These are phyloP conservation scores for Thermochaetoides thermophila DNA, from an alignment of 495 filamentous ascomycete genomes.

Conservation along the genomic window DNA sequence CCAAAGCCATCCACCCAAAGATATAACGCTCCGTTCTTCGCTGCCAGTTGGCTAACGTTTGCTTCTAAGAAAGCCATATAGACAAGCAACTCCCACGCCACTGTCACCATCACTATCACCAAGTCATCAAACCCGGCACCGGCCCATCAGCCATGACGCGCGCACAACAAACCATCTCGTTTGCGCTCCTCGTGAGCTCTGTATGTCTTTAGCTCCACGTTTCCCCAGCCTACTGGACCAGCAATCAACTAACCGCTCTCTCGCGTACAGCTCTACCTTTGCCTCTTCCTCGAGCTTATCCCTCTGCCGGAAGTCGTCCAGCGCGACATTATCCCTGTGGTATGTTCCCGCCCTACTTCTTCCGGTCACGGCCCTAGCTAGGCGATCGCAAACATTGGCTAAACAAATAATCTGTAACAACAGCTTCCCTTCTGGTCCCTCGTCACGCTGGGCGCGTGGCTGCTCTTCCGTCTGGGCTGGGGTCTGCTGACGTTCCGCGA, in stretches of 20 bases:
- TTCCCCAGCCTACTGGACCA: neutral
- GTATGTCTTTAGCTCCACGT: conserved; percentile 32
- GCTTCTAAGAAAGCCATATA: too few relatives aligned
- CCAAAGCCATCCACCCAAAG: too few relatives aligned
- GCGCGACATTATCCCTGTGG: conserved; percentile 55
- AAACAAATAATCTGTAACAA: neutral
- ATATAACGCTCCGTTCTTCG: too few relatives aligned
- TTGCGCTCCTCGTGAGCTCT: conserved; percentile 73
- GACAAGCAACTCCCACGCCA: too few relatives aligned
- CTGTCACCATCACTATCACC: too few relatives aligned
- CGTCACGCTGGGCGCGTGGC: conserved; percentile 84
- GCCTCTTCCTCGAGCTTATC: conserved; percentile 68
- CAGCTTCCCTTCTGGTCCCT: conserved; percentile 87
- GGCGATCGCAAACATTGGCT: neutral
- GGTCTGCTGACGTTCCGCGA: conserved; percentile 94
- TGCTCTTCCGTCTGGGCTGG: conserved; percentile 79
- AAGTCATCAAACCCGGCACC: too few relatives aligned
- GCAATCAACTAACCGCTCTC: neutral
- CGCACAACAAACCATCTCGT: conserved; percentile 81
- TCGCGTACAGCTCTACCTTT: conserved; percentile 60
- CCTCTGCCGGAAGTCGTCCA: conserved; percentile 65
- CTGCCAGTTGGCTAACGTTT: too few relatives aligned
- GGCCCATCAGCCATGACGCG: conserved; percentile 54
- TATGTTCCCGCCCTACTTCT: conserved; percentile 23
- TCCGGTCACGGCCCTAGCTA: neutral